Percentiles rank a stretch among this genome's conserved stretches.
These are phyloP conservation scores for Pilobolus umbonatus DNA, from an alignment of 192 early-diverging fungal genomes.

Conservation along the genomic window DNA sequence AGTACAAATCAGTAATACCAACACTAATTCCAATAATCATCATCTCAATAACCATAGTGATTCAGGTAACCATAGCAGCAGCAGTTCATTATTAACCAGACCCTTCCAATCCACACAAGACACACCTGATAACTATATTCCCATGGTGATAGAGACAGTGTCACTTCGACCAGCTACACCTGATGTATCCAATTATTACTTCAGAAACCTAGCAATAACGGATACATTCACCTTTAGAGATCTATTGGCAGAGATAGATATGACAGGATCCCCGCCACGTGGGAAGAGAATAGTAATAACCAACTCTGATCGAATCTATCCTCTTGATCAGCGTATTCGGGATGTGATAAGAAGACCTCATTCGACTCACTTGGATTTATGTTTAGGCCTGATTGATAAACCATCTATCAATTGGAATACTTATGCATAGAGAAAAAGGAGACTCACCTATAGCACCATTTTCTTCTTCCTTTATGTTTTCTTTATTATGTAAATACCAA, in stretches of 20 bases:
- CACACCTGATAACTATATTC: background rate
- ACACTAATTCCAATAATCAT: background rate
- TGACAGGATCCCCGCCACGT: constrained; percentile 25
- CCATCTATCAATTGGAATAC: constrained; percentile 28
- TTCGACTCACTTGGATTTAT: constrained; percentile 27
- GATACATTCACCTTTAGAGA: constrained; percentile 36
- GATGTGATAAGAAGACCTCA: constrained; percentile 20
- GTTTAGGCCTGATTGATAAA: constrained; percentile 24
- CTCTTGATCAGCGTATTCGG: constrained; percentile 27
- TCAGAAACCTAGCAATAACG: constrained; percentile 37
- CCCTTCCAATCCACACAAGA: background rate
- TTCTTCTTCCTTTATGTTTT: background rate
- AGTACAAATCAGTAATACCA: too few species aligned
- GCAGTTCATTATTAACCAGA: too few species aligned
- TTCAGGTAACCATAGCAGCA: background rate
- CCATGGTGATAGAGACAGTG: constrained; percentile 27
- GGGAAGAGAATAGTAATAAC: constrained; percentile 31
- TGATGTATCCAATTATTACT: constrained; percentile 23
- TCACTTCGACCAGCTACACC: constrained; percentile 22
- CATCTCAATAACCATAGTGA: constrained; percentile 13
- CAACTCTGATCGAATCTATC: constrained; percentile 23
- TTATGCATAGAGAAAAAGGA: background rate
- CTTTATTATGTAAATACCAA: constrained; percentile 8
- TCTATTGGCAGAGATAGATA: constrained; percentile 30
- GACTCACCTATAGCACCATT: background rate